Percentiles rank a stretch among this genome's conserved stretches.
These are phyloP conservation scores for Penicillium psychrofluorescens DNA, from an alignment of 495 filamentous ascomycete genomes.

Conservation along the genomic window DNA sequence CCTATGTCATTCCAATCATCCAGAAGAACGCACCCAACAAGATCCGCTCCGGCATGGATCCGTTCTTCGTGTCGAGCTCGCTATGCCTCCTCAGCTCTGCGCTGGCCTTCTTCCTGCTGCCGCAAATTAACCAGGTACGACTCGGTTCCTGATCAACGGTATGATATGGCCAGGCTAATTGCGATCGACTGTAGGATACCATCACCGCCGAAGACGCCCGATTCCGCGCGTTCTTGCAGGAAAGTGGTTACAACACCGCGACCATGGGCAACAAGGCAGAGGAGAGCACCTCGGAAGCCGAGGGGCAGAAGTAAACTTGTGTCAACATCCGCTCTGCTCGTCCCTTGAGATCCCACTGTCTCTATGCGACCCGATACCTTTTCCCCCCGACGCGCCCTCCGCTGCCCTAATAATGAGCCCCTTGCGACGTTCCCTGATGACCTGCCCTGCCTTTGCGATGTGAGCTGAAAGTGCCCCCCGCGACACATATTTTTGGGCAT, in stretches of 20 bases:
- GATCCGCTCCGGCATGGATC: constrained; percentile 62
- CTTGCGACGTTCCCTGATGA: too few species aligned
- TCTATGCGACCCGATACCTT: too few species aligned
- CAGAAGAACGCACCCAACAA: constrained; percentile 54
- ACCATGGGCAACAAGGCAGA: constrained; percentile 48
- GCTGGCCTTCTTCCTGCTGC: constrained; percentile 52
- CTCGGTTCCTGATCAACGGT: neutral
- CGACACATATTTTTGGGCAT: neutral
- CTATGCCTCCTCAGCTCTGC: constrained; percentile 57
- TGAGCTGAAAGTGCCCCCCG: neutral
- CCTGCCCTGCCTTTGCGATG: too few species aligned
- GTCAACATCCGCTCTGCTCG: neutral
- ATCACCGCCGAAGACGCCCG: constrained; percentile 61
- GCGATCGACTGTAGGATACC: constrained; percentile 41
- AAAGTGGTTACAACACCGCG: constrained; percentile 62
- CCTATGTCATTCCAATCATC: constrained; percentile 71
- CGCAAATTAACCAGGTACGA: constrained; percentile 56
- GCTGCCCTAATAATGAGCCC: too few species aligned
- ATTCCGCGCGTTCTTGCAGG: constrained; percentile 62
- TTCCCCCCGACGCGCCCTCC: too few species aligned
- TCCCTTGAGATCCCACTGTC: neutral
- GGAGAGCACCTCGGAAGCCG: neutral
- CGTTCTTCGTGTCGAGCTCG: constrained; percentile 65
- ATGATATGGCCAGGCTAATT: neutral
- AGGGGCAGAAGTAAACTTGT: neutral